Base-by-base conservation (phyloP, 495 filamentous ascomycete genomes). In the Viridothelium virens region DNA sequence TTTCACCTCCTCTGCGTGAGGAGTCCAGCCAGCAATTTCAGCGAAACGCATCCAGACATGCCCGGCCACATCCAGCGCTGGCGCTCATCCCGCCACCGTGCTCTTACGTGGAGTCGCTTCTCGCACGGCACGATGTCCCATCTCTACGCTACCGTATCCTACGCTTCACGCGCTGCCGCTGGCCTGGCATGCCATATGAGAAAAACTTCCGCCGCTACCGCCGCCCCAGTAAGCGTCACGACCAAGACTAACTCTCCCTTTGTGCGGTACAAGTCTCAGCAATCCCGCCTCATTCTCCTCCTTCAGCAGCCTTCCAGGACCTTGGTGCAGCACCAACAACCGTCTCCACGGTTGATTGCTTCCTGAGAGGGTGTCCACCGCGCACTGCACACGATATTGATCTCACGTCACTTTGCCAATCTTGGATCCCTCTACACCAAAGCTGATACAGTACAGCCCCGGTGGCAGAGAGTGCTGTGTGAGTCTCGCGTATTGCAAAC, bases 1-100 rank as follows among this genome's bases (percentile, higher is more conserved):
- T 59, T 59, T 59, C 53, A 59, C 53, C 31, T 53, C 18, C n/a
- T 59, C 53, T 59, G 53, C 53, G 53, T 59, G 53, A 59, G 53
- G 53, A 59, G 53, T 9, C 3, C 7, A 59, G 53, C 53, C 53
- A 33, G 53, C 53, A 59, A 59, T 59, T 7, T 33, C 11, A 59
- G 53, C 53, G 53, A 59, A 59, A 59, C 53, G 53, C 53, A 36
- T 34, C 25, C 53, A 36, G 53, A 59, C 53, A 59, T 59, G 53
- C 53, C n/a, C 4, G 53, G 14, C 53, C 31, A 59, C 7, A 36
- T 36, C 53, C 53, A 59, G 31, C 53, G 53, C 53, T 31, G 53
- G 53, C 53, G 10, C n/a, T 36, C 11, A 36, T 9, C 5, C 25
- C 53, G 53, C 31, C 31, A 31, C 31, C 53, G 31, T 59, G 25